Conservation (phyloP, 208 protist genomes). For the Perkinsela sp. region DNA sequence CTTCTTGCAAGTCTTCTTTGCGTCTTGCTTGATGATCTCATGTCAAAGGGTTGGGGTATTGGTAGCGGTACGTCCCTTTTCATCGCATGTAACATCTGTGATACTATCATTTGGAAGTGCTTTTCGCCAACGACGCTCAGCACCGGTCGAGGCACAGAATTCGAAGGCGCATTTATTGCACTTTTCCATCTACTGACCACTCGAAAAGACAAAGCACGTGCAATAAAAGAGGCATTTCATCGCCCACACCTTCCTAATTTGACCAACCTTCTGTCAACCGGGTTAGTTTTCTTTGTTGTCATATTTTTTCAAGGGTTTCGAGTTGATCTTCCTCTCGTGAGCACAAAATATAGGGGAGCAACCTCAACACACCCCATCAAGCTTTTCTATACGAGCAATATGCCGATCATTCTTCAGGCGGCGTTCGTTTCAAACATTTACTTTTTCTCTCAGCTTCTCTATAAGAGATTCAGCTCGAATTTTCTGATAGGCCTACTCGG, state of each 20-base stretch:
- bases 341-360: conserved; percentile 28
- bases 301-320: conserved; percentile 99
- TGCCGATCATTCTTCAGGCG: conserved; percentile 98
- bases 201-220: conserved; percentile 78
- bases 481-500: conserved; percentile 91
- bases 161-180: conserved; percentile 96
- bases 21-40: conserved; percentile 92
- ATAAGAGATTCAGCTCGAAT: conserved; percentile 84
- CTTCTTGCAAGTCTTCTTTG: conserved; percentile 89
- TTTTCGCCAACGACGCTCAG: conserved; percentile 95
- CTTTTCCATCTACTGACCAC: conserved; percentile 92
- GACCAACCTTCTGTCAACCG: conserved; percentile 94
- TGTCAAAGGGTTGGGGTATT: conserved; percentile 98
- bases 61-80: conserved; percentile 97
- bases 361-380: conserved; percentile 95
- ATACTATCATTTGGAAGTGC: conserved; percentile 98
- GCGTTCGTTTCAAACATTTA: conserved; percentile 96
- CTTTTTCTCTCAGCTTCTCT: conserved; percentile 98
- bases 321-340: conserved; percentile 79
- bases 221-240: conserved; percentile 97
- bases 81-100: conserved; percentile 99
- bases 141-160: conserved; percentile 84
- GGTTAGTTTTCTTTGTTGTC: conserved; percentile 93
- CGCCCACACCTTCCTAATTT: conserved; percentile 95
- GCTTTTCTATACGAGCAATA: conserved; percentile 99